A percentile compares a stretch with the other conserved stretches of the same genome.
Conservation (phyloP, 2,329 filamentous ascomycete genomes). For the Ophiocordyceps sinensis region DNA sequence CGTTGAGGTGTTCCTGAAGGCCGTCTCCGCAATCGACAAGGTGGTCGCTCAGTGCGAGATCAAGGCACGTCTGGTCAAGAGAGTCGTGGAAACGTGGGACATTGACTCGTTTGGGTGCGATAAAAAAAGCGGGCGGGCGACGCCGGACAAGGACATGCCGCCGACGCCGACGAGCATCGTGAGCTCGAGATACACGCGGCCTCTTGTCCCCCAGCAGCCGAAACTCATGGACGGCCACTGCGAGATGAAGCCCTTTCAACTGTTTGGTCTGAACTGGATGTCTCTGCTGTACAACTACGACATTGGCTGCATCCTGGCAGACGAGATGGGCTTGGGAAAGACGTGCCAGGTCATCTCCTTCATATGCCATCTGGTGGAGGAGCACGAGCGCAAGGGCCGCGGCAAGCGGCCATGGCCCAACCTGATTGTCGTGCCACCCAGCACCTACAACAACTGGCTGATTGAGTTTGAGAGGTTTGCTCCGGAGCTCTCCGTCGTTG, state of each 20-base stretch:
- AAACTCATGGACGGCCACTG: slow-evolving; percentile 61
- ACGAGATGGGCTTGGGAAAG: slow-evolving; percentile 96
- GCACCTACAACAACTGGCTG: slow-evolving; percentile 92
- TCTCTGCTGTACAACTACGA: slow-evolving; percentile 65
- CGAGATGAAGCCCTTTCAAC: slow-evolving; percentile 79
- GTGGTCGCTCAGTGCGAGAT: slow-evolving; percentile 64
- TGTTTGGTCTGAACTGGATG: slow-evolving; percentile 93
- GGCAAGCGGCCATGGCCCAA: slow-evolving; percentile 46
- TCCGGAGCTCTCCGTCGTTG: slow-evolving; percentile 60
- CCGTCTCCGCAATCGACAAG: slow-evolving; percentile 70
- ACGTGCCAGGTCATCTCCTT: slow-evolving; percentile 94
- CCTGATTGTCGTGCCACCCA: slow-evolving; percentile 80
- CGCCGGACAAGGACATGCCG: slow-evolving; percentile 20
- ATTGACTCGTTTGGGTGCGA: slow-evolving; percentile 30
- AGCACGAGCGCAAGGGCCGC: slow-evolving; percentile 23
- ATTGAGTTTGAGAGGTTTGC: slow-evolving; percentile 82
- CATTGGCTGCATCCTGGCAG: slow-evolving; percentile 81
- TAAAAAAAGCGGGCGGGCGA: slow-evolving; percentile 16
- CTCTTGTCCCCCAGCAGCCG: slow-evolving; percentile 49
- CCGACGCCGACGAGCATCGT: slow-evolving; percentile 27
- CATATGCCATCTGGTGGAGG: slow-evolving; percentile 66
- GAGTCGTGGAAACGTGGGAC: slow-evolving; percentile 31
- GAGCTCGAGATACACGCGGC: slow-evolving; percentile 18
- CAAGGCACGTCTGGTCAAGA: slow-evolving; percentile 44
- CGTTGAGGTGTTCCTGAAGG: slow-evolving; percentile 57